Conservation (phyloP, 306 rosid species). For the Prinsepia uniflora region DNA sequence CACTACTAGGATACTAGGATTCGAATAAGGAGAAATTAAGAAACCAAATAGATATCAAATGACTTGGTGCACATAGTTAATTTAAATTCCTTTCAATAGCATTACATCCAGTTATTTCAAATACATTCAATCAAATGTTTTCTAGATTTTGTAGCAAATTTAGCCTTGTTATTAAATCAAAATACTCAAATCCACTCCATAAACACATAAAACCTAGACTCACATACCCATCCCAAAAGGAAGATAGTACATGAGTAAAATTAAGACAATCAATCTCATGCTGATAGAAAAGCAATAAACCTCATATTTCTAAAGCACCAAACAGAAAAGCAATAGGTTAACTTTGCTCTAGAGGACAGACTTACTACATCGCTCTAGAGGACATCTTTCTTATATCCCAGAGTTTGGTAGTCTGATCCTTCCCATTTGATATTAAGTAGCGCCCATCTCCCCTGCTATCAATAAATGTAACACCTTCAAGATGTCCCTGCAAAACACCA, state of each 20-base stretch:
- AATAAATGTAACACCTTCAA: slow-evolving; percentile 80
- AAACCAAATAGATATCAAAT: too few relatives aligned
- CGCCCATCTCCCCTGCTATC: slow-evolving; percentile 91
- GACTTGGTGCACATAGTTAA: too few relatives aligned
- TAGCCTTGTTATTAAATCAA: too few relatives aligned
- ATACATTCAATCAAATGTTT: too few relatives aligned
- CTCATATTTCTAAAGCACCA: not conserved
- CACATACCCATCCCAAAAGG: too few relatives aligned
- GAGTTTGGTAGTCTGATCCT: slow-evolving; percentile 87
- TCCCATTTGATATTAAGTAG: slow-evolving; percentile 84
- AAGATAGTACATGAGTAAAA: not conserved
- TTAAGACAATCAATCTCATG: not conserved
- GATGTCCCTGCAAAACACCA: slow-evolving; percentile 79
- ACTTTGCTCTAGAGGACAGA: slow-evolving; percentile 22
- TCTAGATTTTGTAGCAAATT: too few relatives aligned
- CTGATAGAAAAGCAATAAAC: not conserved
- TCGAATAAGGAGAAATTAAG: too few relatives aligned
- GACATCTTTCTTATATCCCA: slow-evolving; percentile 96
- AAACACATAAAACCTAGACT: too few relatives aligned
- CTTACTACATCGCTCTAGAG: slow-evolving; percentile 31
- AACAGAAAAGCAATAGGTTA: not conserved
- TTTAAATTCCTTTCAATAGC: too few relatives aligned
- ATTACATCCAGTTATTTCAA: too few relatives aligned
- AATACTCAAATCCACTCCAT: too few relatives aligned
- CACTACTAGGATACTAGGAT: not conserved